A percentile compares a stretch with the other conserved stretches of the same genome.
phyloP scores from a whole-genome alignment of 192 early-diverging fungal species.

The Mortierella claussenii region DNA sequence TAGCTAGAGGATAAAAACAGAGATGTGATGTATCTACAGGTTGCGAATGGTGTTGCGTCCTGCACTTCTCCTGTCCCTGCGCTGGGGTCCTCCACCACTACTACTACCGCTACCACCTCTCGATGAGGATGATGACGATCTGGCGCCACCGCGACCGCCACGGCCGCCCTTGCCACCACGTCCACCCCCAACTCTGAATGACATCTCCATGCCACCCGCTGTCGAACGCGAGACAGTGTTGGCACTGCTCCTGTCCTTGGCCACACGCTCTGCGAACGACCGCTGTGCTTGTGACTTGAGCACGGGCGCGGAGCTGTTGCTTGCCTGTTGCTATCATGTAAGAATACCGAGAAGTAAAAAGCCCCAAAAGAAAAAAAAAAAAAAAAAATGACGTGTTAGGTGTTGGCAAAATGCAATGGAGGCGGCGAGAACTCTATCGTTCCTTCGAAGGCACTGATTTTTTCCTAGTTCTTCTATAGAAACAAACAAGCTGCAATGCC shows the following conservation, averaged over 20 bases:
- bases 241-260: conserved; percentile 33
- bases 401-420: too few relatives aligned
- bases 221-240: conserved; percentile 43
- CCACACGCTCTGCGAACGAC: conserved; percentile 50
- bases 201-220: conserved; percentile 55
- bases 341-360: neutral
- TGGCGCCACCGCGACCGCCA: conserved; percentile 9
- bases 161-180: conserved; percentile 29
- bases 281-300: conserved; percentile 49
- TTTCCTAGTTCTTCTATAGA: too few relatives aligned
- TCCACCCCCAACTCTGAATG: conserved; percentile 38
- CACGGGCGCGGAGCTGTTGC: conserved; percentile 28
- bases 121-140: conserved; percentile 17
- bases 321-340: conserved; percentile 34
- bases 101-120: conserved; percentile 10
- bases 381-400: too few relatives aligned
- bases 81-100: conserved; percentile 24
- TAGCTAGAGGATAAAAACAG: too few relatives aligned
- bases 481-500: too few relatives aligned
- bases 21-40: conserved; percentile 18
- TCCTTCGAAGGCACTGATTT: too few relatives aligned
- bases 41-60: conserved; percentile 49
- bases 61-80: conserved; percentile 44
- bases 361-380: neutral
- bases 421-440: too few relatives aligned